Base-by-base conservation (phyloP, 2,329 filamentous ascomycete species). In the Sarocladium brachiariae region DNA sequence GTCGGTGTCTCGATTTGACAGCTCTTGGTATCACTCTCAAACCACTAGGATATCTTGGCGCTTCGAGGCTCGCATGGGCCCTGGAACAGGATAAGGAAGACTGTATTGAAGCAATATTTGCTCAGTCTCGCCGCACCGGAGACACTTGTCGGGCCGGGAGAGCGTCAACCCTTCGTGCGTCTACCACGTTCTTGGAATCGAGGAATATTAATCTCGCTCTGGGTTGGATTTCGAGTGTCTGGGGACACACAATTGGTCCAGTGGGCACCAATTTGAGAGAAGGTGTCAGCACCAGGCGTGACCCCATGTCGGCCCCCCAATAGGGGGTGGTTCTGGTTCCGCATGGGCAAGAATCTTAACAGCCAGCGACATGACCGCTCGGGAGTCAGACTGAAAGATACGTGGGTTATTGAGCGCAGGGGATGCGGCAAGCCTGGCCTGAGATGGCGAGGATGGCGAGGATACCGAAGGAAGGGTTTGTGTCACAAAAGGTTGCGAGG, bases 1-100 rank as follows among this genome's bases (percentile, higher is more conserved):
- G 27, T 47, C 33, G 27, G 43, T 47, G 43, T 47, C 43, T 31
- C 43, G 18, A 4, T 33, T 47, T 47, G 43, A 47, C 43, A 47
- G 43, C 16, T 47, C 43, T 30, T 19, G 10, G 21, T 27, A 9
- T 4, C 11, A 43, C 3, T 43, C 9, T 43, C 21, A n/a, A 43
- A 43, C 39, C 21, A 39, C 27, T 7, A 30, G 27, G 27, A 30
- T 30, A 30, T 30, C n/a, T n/a, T n/a, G n/a, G n/a, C n/a, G n/a
- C n/a, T n/a, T n/a, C n/a, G n/a, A n/a, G n/a, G n/a, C n/a, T n/a
- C n/a, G n/a, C n/a, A n/a, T n/a, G n/a, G n/a, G n/a, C n/a, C n/a
- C n/a, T n/a, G n/a, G n/a, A n/a, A n/a, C n/a, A n/a, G n/a, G n/a
- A n/a, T n/a, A n/a, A n/a, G n/a, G n/a, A n/a, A n/a, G n/a, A n/a